These are phyloP conservation scores for Neurospora sp. DNA, from an alignment of 2,329 filamentous ascomycete species.

Conservation along the genomic window DNA sequence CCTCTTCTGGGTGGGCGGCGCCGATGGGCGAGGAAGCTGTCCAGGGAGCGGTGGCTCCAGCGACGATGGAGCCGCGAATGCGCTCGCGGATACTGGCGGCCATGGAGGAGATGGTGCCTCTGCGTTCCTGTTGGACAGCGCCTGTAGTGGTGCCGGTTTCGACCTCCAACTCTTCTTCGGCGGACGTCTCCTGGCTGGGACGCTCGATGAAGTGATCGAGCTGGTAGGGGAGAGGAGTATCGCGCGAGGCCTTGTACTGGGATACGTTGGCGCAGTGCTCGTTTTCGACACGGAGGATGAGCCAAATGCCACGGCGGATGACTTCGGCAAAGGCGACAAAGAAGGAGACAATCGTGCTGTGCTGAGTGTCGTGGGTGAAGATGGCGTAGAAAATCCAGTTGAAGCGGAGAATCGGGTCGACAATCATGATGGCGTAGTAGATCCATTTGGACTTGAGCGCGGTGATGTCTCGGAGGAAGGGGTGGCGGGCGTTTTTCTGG, in stretches of 20 bases:
- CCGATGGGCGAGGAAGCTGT: slow-evolving; percentile 10
- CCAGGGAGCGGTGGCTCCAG: not conserved
- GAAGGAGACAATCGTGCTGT: slow-evolving; percentile 76
- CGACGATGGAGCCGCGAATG: not conserved
- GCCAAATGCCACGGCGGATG: slow-evolving; percentile 80
- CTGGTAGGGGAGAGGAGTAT: slow-evolving; percentile 77
- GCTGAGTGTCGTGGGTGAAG: slow-evolving; percentile 68
- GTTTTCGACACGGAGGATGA: slow-evolving; percentile 89
- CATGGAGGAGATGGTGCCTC: not conserved
- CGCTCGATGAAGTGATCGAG: slow-evolving; percentile 39
- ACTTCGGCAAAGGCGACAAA: slow-evolving; percentile 70
- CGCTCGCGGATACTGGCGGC: not conserved
- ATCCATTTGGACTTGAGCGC: slow-evolving; percentile 70
- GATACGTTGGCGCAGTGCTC: slow-evolving; percentile 91
- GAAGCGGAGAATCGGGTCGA: slow-evolving; percentile 81
- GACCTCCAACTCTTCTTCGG: slow-evolving; percentile 6
- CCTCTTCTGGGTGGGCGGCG: slow-evolving; percentile 10
- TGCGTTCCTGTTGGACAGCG: not conserved
- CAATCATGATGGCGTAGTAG: slow-evolving; percentile 77
- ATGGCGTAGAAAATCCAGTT: slow-evolving; percentile 93
- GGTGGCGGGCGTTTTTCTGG: slow-evolving; percentile 60
- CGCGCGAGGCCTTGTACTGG: slow-evolving; percentile 80
- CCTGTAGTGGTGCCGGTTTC: not conserved
- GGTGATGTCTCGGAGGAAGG: slow-evolving; percentile 64
- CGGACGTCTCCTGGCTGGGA: slow-evolving; percentile 26